Base-by-base conservation (phyloP, 2,329 filamentous ascomycete species). In the Sordariomycetes sp. region DNA sequence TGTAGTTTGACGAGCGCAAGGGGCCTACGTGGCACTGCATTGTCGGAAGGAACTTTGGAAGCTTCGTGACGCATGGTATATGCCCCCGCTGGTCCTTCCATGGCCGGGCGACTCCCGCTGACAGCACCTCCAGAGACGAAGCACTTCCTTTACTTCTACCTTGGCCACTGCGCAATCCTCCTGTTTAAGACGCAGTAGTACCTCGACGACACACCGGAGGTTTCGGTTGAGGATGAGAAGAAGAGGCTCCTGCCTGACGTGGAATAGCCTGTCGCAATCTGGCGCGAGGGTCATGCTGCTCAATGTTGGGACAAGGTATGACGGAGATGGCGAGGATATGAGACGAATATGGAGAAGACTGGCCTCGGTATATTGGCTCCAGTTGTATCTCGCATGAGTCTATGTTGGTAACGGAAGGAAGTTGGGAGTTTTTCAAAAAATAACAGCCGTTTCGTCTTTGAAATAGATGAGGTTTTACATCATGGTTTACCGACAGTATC, bases 131-230 rank as follows among this genome's bases (percentile, higher is more conserved):
- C 45, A 96, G 94, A 97, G 74, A 97, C 94, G 32, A 97, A 97
- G 77, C 94, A 99, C 74, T 99, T 99, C 78, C 96, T 99, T 71
- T 99, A 99, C 78, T 99, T 99, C 78, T 99, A 99, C 77, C 87
- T 99, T 60, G 94, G 94, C 57, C 94, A 97, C 79, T 96, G 90
- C 72, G 94, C 94, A 60, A 97, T 99, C 69, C 81, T 99, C 58
- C 85, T 99, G 56, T 99, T 97, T 84, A 99, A 99, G 81, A 99
- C 94, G 48, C 92, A 96, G 82, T 97, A 84, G 68, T 39, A 50
- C 22, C 39, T 45, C 39, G 39, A 17, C 39, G 15, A 15, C 39
- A 45, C 13, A 17, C 45, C 45, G 8, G 45, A 50, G 45, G 45
- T 12, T 50, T 50, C n/a, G n/a, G 45, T 20, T n/a, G 20, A 8